These are phyloP conservation scores for Zygotorulaspora sp. DNA, from an alignment of 805 yeast species.

Conservation along the genomic window DNA sequence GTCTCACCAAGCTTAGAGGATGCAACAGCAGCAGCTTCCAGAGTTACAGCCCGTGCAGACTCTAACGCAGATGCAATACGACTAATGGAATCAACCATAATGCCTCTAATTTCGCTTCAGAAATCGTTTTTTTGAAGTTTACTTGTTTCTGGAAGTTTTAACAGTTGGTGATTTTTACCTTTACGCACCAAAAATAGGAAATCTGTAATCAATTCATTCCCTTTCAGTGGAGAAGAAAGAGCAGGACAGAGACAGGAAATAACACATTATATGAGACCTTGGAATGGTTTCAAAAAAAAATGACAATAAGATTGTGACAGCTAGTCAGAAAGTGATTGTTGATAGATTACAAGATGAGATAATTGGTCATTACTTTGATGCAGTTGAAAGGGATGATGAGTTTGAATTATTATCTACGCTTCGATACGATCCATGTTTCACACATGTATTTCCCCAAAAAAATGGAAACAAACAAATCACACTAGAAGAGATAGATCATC, in stretches of 20 bases:
- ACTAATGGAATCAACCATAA: conserved; percentile 54
- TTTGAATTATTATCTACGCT: conserved; percentile 66
- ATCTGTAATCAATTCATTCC: neutral
- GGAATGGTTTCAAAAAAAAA: conserved; percentile 12
- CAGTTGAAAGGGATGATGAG: conserved; percentile 21
- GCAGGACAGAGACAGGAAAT: no score
- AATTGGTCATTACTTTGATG: conserved; percentile 17
- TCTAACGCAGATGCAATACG: conserved; percentile 69
- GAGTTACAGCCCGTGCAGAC: conserved; percentile 71
- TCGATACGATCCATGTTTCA: conserved; percentile 64
- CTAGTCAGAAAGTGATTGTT: conserved; percentile 15
- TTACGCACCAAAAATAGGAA: no score
- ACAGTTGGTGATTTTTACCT: no score
- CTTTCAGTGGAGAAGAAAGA: no score
- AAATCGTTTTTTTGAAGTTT: neutral
- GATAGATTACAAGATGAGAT: conserved; percentile 18
- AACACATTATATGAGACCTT: no score
- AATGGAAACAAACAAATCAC: neutral
- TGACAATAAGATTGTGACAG: conserved; percentile 13
- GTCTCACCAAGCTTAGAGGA: conserved; percentile 61
- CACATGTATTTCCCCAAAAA: conserved; percentile 7
- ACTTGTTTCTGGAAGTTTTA: no score
- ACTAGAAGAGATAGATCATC: conserved; percentile 20
- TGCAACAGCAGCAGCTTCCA: conserved; percentile 81
- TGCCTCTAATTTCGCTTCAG: neutral